These are phyloP conservation scores for Suillus bovinus DNA, from an alignment of 768 basidiomycete genomes.

Conservation along the genomic window DNA sequence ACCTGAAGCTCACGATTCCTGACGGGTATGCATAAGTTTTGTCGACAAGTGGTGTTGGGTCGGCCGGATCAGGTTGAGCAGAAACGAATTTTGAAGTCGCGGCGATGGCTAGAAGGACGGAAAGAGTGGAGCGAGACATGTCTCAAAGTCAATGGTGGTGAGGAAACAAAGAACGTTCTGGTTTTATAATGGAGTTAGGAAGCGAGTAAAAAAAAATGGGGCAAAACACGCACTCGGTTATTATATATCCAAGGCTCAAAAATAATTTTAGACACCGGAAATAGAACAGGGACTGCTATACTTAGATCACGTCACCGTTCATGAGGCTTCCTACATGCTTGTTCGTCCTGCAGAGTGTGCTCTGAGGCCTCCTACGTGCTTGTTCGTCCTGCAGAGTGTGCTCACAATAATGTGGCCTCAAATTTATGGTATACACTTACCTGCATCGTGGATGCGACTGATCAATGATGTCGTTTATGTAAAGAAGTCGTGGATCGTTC, in stretches of 20 bases:
- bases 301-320: background rate
- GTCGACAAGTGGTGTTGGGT: slow-evolving; percentile 46
- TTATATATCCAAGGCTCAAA: background rate
- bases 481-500: too few species aligned
- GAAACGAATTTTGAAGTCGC: slow-evolving; percentile 29
- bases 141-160: slow-evolving; percentile 19
- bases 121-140: slow-evolving; percentile 55
- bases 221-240: background rate
- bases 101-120: slow-evolving; percentile 34
- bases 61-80: slow-evolving; percentile 39
- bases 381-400: too few species aligned
- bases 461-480: too few species aligned
- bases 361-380: too few species aligned
- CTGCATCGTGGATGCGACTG: too few species aligned
- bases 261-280: slow-evolving; percentile 10
- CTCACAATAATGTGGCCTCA: too few species aligned
- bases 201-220: slow-evolving; percentile 5
- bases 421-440: too few species aligned
- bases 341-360: too few species aligned
- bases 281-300: background rate
- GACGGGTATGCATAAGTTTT: slow-evolving; percentile 46
- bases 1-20: slow-evolving; percentile 37
- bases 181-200: background rate
- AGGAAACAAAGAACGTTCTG: background rate
- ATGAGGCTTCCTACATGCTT: too few species aligned